phyloP scores from a whole-genome alignment of 2,329 filamentous ascomycete genomes.

The Penicillium sp. region DNA sequence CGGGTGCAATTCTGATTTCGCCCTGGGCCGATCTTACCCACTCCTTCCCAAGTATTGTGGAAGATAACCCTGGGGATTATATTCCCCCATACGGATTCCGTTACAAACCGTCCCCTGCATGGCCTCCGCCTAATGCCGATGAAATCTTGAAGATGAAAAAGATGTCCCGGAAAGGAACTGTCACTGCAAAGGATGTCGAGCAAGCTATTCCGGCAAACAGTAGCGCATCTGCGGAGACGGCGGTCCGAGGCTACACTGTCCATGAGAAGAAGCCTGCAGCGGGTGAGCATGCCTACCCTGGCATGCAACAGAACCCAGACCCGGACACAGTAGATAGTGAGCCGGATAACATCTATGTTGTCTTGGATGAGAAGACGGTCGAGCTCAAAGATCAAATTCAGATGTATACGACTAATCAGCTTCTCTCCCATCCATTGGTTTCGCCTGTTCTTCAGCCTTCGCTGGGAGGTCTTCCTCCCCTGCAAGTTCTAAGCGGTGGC shows the following conservation, averaged over 20 bases:
- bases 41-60: constrained; percentile 86
- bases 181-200: constrained; percentile 23
- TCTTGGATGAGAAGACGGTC: constrained; percentile 67
- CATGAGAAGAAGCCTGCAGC: constrained; percentile 17
- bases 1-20: constrained; percentile 85
- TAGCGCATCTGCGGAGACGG: constrained; percentile 29
- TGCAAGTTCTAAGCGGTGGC: constrained; percentile 82
- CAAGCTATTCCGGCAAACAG: constrained; percentile 18
- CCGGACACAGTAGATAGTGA: constrained; percentile 18
- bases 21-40: constrained; percentile 96
- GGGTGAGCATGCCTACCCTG: constrained; percentile 21
- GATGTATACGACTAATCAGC: constrained; percentile 77
- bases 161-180: constrained; percentile 46
- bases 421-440: constrained; percentile 82
- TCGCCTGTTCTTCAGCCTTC: constrained; percentile 86
- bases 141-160: constrained; percentile 57
- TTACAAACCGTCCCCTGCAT: constrained; percentile 83
- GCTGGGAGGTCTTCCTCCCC: constrained; percentile 81
- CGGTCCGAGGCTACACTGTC: constrained; percentile 31
- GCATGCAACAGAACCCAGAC: constrained; percentile 19
- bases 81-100: constrained; percentile 86
- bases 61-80: constrained; percentile 74
- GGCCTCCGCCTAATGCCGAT: constrained; percentile 85
- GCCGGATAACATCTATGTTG: constrained; percentile 57
- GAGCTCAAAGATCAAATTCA: constrained; percentile 90